phyloP scores from a whole-genome alignment of 148 eudicot species.

The Limonium bicolor region DNA sequence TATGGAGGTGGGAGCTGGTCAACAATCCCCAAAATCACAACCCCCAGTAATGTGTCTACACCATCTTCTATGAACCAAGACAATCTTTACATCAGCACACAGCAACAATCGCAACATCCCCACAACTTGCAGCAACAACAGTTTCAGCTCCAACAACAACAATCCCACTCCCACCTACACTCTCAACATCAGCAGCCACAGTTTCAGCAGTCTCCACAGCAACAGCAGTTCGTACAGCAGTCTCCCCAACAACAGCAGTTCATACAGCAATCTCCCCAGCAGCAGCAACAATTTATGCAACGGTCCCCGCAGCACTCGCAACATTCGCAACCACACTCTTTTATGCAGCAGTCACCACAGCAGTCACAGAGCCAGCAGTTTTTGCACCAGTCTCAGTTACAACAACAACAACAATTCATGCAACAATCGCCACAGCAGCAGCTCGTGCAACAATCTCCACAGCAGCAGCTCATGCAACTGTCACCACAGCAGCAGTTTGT shows the following conservation, averaged over 20 bases:
- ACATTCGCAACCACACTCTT: constrained; percentile 9
- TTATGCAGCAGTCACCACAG: constrained; percentile 10
- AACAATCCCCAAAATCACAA: constrained; percentile 57
- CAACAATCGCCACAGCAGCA: constrained; percentile 22
- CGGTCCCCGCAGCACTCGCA: constrained; percentile 8
- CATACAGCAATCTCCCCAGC: constrained; percentile 15
- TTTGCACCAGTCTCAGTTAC: constrained; percentile 3
- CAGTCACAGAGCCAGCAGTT: constrained; percentile 1
- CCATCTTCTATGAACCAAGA: constrained; percentile 61
- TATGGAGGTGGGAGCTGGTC: constrained; percentile 80
- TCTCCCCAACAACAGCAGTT: constrained; percentile 18
- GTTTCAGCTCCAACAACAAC: constrained; percentile 24
- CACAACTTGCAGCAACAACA: constrained; percentile 20
- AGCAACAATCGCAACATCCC: constrained; percentile 13
- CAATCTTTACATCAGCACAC: constrained; percentile 33
- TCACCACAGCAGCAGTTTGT: constrained; percentile 7
- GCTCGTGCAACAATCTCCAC: constrained; percentile 12
- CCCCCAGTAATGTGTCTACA: constrained; percentile 28
- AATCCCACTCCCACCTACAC: constrained; percentile 21
- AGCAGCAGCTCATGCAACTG: constrained; percentile 9
- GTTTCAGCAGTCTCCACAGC: constrained; percentile 12
- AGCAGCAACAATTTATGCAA: constrained; percentile 12
- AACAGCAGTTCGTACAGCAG: constrained; percentile 15
- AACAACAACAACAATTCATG: constrained; percentile 16
- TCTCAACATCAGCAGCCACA: constrained; percentile 20